phyloP scores from a whole-genome alignment of 2,329 filamentous ascomycete species.

The Aspergillus viridinutans region DNA sequence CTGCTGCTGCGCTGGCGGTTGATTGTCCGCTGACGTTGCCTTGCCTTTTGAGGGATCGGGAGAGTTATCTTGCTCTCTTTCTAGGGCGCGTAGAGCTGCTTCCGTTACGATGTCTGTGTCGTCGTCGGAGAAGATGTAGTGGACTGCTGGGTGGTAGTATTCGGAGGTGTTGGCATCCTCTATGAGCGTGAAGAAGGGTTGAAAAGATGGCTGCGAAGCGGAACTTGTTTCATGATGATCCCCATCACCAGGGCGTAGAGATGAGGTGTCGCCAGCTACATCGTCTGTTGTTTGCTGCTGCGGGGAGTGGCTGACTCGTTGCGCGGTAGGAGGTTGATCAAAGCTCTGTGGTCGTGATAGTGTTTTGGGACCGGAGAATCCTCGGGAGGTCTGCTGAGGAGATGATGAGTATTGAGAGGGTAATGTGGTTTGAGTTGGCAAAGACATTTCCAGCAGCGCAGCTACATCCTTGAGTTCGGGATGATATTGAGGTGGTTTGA shows the following conservation, averaged over 20 bases:
- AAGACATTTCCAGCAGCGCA: slow-evolving; percentile 30
- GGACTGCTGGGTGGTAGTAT: slow-evolving; percentile 77
- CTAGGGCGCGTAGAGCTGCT: slow-evolving; percentile 55
- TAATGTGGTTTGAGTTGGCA: slow-evolving; percentile 24
- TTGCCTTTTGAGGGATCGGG: slow-evolving; percentile 21
- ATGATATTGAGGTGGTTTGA: not conserved
- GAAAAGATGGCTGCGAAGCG: slow-evolving; percentile 52
- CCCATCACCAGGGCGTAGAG: slow-evolving; percentile 10
- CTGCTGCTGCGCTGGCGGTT: slow-evolving; percentile 2
- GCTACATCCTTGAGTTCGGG: slow-evolving; percentile 27
- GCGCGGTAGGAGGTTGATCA: slow-evolving; percentile 14
- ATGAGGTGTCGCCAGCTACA: slow-evolving; percentile 1
- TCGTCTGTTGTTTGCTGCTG: slow-evolving; percentile 11
- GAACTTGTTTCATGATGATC: slow-evolving; percentile 12
- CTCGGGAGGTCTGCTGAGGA: slow-evolving; percentile 23
- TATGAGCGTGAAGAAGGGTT: slow-evolving; percentile 81
- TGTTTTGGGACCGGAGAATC: slow-evolving; percentile 6
- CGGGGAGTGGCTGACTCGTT: slow-evolving; percentile 8
- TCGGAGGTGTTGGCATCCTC: slow-evolving; percentile 69
- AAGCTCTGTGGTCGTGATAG: slow-evolving; percentile 20
- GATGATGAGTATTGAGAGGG: slow-evolving; percentile 25
- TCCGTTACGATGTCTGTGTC: slow-evolving; percentile 72
- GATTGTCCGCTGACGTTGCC: slow-evolving; percentile 3
- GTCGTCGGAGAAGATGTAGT: slow-evolving; percentile 93
- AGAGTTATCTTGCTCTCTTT: slow-evolving; percentile 38